Conservation (phyloP, 768 basidiomycete genomes). For the Podaxis mareebaensis region DNA sequence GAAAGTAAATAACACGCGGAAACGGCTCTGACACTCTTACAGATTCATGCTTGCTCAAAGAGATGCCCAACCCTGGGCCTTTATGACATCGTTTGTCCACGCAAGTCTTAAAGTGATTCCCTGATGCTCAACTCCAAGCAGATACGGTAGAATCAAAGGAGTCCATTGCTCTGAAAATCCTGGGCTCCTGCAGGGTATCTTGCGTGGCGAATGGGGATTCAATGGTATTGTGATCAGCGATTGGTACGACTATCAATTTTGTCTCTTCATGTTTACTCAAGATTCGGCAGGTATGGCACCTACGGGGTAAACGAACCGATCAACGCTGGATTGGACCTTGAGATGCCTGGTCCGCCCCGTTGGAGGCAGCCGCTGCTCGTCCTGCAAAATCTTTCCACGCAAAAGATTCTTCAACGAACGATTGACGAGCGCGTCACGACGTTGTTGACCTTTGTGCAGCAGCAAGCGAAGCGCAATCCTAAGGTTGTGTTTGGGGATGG, state of each 20-base stretch:
- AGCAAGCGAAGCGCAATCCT: conserved; percentile 52
- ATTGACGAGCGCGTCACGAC: conserved; percentile 52
- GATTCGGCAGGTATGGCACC: conserved; percentile 57
- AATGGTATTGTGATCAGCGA: conserved; percentile 75
- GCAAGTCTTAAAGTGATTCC: background rate
- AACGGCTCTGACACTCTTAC: conserved; percentile 7
- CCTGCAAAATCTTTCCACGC: conserved; percentile 34
- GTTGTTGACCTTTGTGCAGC: conserved; percentile 58
- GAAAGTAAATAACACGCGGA: background rate
- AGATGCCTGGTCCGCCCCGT: conserved; percentile 75
- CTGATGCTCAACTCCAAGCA: conserved; percentile 23
- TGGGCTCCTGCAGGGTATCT: conserved; percentile 57
- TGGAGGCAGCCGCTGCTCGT: conserved; percentile 56
- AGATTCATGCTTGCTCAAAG: conserved; percentile 73
- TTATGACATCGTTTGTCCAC: conserved; percentile 59
- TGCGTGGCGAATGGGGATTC: conserved; percentile 78
- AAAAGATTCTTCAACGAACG: conserved; percentile 49
- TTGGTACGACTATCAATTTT: conserved; percentile 47
- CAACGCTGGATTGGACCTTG: conserved; percentile 77
- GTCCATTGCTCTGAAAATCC: conserved; percentile 69
- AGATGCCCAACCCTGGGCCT: conserved; percentile 60
- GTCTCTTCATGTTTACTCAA: background rate
- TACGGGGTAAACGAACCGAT: conserved; percentile 68
- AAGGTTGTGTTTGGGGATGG: conserved; percentile 66
- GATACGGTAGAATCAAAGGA: conserved; percentile 75